Base-by-base conservation (phyloP, 148 eudicot genomes). In the Silene conica region DNA sequence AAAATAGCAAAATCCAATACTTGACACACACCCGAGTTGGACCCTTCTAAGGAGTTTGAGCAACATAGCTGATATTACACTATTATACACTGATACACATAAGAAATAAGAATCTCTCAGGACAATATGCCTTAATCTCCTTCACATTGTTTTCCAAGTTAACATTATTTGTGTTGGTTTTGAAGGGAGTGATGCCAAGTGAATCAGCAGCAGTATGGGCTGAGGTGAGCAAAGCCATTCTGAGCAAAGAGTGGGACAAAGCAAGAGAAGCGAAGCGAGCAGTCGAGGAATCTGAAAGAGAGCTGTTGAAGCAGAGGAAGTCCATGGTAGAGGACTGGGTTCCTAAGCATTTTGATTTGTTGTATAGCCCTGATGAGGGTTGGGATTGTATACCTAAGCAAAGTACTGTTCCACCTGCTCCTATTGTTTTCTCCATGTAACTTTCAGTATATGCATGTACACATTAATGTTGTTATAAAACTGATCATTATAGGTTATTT, bases 131-230 rank as follows among this genome's bases (percentile, higher is more conserved):
- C 52, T 8, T 13, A 48, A 48, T 10, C 52, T 48, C 52, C 14
- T 48, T 48, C 13, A 13, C 14, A 50, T 50, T 50, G 55, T 15
- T 50, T 50, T 15, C 16, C 0, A 13, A 12, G 16, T 13, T 14
- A 13, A 50, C 55, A 50, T 38, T 0, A 14, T 50, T 14, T 50
- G 13, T 26, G 4, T n/a, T 23, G 15, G 54, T 6, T 43, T 43
- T 67, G 90, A 38, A 38, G 97, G 89, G 80, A 31, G 73, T 93
- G 43, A 54, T 67, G 67, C 20, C 79, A 68, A 89, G 81, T 60
- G 98, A 93, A 77, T 93, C 98, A 56, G 82, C 86, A 4, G 73
- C 77, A 19, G 89, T 90, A 23, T 93, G 98, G 98, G 86, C 75
- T 3, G 83, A 93, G 69, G 96, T 93, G 63, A 90, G 85, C 73